Evolutionary conservation across 768 basidiomycete genomes (phyloP).

Genomic region (Pleurotus eryngii): DNA sequence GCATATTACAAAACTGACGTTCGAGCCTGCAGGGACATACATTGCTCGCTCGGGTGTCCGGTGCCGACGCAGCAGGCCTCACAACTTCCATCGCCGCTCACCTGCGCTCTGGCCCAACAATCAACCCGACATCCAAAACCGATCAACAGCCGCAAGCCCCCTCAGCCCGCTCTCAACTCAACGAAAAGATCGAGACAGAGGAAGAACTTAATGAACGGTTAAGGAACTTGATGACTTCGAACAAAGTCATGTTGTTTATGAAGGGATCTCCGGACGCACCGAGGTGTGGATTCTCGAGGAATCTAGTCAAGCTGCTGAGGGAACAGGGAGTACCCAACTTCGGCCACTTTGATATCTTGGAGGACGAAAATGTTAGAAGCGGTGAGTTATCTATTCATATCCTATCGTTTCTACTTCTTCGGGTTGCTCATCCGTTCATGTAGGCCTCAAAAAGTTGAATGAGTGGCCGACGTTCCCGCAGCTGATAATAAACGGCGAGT

Average conservation of each 20-base stretch:
- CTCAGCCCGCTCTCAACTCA: conserved; percentile 13
- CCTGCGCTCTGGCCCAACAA: conserved; percentile 25
- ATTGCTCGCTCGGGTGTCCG: conserved; percentile 72
- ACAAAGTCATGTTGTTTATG: conserved; percentile 84
- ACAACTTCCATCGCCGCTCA: conserved; percentile 61
- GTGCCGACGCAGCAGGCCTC: conserved; percentile 72
- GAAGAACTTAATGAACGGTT: conserved; percentile 70
- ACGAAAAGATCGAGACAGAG: conserved; percentile 43
- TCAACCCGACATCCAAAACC: conserved; percentile 48
- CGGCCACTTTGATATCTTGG: conserved; percentile 78
- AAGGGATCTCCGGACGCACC: conserved; percentile 79
- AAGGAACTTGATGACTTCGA: conserved; percentile 70
- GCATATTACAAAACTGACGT: neutral
- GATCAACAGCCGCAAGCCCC: conserved; percentile 36
- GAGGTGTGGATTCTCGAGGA: conserved; percentile 81
- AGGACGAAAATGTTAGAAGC: conserved; percentile 78
- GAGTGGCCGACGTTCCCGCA: conserved; percentile 92
- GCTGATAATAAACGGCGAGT: conserved; percentile 83
- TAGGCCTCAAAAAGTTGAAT: conserved; percentile 73
- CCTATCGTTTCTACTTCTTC: conserved; percentile 1
- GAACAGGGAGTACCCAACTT: conserved; percentile 61
- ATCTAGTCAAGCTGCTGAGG: conserved; percentile 65
- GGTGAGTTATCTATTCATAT: conserved; percentile 38
- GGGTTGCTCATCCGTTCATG: neutral
- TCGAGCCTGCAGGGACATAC: conserved; percentile 70